Evolutionary conservation across 768 basidiomycete genomes (phyloP), one percentile per base, ranked within the genome.

Genomic region (Psilocybe cyanescens): DNA sequence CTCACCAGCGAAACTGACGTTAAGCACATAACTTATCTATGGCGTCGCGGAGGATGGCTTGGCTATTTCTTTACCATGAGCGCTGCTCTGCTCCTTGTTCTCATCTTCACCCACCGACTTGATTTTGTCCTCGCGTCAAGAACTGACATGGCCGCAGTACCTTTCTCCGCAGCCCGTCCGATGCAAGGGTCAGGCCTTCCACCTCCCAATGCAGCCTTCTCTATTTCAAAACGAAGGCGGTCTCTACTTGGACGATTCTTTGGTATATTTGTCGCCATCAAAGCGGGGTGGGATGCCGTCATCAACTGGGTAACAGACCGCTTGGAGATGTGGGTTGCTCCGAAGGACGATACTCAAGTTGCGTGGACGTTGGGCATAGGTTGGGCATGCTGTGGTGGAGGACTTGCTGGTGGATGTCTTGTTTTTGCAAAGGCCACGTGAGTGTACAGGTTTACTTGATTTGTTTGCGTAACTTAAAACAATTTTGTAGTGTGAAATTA

Each of bases 341-440:
- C 88, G 11, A 91, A 89, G 69, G 90, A 90, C 69, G 96, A 99
- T 70, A 90, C 85, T 66, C 88, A 88, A 57, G 79, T 99, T 45
- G 90, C 90, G 6, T 97, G 95, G 93, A 88, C 92, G 29, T 81
- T 96, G 48, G 96, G 95, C 12, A 94, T 99, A 53, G 90, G 89
- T 1, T 98, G 96, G 97, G 92, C 94, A 2, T 95, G 95, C 63
- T 88, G 88, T 57, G 95, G 96, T 35, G 96, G 96, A 11, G 90
- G 94, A 37, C 78, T 99, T 41, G 94, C 94, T 5, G 97, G 96
- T 4, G 88, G 89, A 45, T 91, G 88, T 74, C 80, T 99, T 59
- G 94, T 99, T 3, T 96, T 98, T 67, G 83, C 84, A 3, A 85
- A 85, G 67, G 84, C 89, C 24, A 85, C 83, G 89, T 90, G 68